Conservation (phyloP, 2,329 filamentous ascomycete species). For the Huntiella bhutanensis region DNA sequence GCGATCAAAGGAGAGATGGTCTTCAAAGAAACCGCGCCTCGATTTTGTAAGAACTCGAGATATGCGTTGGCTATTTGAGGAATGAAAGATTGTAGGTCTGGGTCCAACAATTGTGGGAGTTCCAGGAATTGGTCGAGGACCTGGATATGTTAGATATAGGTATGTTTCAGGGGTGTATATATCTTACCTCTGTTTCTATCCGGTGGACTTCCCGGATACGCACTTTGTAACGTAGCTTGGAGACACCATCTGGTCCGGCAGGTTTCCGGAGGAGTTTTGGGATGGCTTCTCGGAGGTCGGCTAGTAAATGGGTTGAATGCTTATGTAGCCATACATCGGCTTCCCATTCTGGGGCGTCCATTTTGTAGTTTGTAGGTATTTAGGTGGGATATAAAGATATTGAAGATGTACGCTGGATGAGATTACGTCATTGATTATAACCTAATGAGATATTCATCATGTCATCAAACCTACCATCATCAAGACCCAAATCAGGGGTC, state of each 20-base stretch:
- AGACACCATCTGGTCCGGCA: conserved; percentile 23
- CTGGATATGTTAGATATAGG: conserved; percentile 15
- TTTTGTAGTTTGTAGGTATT: conserved; percentile 15
- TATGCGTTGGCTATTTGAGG: conserved; percentile 59
- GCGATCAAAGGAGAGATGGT: conserved; percentile 25
- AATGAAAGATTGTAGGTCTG: conserved; percentile 58
- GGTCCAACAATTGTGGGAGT: conserved; percentile 80
- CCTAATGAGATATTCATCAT: too few species aligned
- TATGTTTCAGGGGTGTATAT: conserved; percentile 13
- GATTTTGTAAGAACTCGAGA: conserved; percentile 40
- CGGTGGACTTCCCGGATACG: conserved; percentile 29
- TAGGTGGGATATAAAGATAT: too few species aligned
- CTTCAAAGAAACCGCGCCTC: conserved; percentile 19
- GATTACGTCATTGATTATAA: too few species aligned
- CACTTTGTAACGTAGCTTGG: conserved; percentile 28
- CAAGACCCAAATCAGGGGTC: too few species aligned
- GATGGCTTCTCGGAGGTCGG: conserved; percentile 36
- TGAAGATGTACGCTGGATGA: too few species aligned
- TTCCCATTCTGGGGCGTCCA: conserved; percentile 44
- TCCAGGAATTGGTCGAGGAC: conserved; percentile 82
- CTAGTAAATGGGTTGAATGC: conserved; percentile 34
- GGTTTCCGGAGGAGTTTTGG: conserved; percentile 32
- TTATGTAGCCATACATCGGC: conserved; percentile 43
- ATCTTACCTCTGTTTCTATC: conserved; percentile 27
- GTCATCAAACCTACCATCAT: too few species aligned